Conservation (phyloP, 148 eudicot species). For the Amaranthus hypochondriacus region DNA sequence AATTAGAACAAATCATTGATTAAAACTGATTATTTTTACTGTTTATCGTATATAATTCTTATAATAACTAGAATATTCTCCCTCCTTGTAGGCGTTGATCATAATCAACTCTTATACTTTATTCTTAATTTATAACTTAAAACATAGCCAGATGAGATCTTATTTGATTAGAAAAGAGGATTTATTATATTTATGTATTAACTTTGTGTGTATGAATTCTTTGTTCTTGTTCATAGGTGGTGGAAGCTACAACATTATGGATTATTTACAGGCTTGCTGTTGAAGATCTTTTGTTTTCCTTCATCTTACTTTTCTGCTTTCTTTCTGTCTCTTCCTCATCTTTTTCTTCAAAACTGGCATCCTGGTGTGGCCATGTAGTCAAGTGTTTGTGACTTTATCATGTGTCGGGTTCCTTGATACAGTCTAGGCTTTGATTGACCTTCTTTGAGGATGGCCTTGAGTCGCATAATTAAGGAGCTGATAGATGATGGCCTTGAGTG, state of each 20-base stretch:
- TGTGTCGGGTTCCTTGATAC: slow-evolving; percentile 14
- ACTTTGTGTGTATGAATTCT: neutral
- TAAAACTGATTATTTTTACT: too few species aligned
- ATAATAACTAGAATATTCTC: too few species aligned
- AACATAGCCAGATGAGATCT: too few species aligned
- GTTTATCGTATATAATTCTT: too few species aligned
- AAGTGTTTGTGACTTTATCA: slow-evolving; percentile 7
- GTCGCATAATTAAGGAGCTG: slow-evolving; percentile 19
- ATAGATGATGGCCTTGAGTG: slow-evolving; percentile 28
- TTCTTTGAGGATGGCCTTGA: slow-evolving; percentile 21
- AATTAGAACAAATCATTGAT: too few species aligned
- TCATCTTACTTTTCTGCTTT: slow-evolving; percentile 9
- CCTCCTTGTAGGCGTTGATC: too few species aligned
- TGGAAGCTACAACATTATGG: slow-evolving; percentile 19
- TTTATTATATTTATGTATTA: too few species aligned
- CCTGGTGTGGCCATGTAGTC: slow-evolving; percentile 16
- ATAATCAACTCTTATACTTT: too few species aligned
- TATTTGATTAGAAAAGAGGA: too few species aligned
- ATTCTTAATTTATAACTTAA: too few species aligned
- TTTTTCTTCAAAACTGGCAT: slow-evolving; percentile 1
- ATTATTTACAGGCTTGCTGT: slow-evolving; percentile 18
- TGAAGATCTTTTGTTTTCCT: slow-evolving; percentile 11
- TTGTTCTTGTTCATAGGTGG: slow-evolving; percentile 26
- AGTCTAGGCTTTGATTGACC: slow-evolving; percentile 14
- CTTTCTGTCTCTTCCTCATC: slow-evolving; percentile 3